Base-by-base conservation (phyloP, 163 green algal genomes). In the Scenedesmus sp. region DNA sequence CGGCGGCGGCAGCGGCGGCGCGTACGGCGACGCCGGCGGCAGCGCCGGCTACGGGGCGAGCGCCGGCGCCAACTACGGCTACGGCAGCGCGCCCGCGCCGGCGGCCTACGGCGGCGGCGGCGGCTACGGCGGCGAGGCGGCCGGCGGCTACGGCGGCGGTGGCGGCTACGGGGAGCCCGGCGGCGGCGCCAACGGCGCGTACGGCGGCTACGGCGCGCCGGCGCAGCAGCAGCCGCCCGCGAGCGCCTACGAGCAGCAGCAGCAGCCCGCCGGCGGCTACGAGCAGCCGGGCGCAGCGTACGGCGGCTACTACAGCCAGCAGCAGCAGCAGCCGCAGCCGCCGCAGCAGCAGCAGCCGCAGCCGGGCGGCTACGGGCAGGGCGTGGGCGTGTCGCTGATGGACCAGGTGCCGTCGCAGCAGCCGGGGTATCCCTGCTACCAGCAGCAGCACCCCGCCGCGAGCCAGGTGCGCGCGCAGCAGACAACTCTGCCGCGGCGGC, bases 401-500 rank as follows among this genome's bases (percentile, higher is more conserved):
- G 85, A 89, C 45, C 74, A 84, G 58, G 85, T 87, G 44, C 85
- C 85, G 1, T 64, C 78, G 3, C 77, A 84, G 78, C 78, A 87
- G 82, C 85, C 85, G 2, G 74, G 82, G 13, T 89, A 89, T 70
- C 85, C 85, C 0, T 81, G 74, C 62, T 81, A 67, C 60, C n/a
- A n/a, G n/a, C n/a, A n/a, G n/a, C n/a, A n/a, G n/a, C n/a, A n/a
- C n/a, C 73, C 62, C 11, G 31, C 48, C 22, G 33, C 48, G 7
- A 39, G 50, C 33, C 67, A 65, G 67, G 67, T 63, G 67, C 1
- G 48, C 14, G 9, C 18, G 24, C 4, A 26, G 50, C 50, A 29
- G 50, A n/a, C 11, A 57, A n/a, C n/a, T n/a, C n/a, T n/a, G n/a
- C n/a, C 9, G 14, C 7, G n/a, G 22, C 4, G 57, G 57, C 17